phyloP scores from a whole-genome alignment of 2,329 filamentous ascomycete species.

The Rutstroemia sp. region DNA sequence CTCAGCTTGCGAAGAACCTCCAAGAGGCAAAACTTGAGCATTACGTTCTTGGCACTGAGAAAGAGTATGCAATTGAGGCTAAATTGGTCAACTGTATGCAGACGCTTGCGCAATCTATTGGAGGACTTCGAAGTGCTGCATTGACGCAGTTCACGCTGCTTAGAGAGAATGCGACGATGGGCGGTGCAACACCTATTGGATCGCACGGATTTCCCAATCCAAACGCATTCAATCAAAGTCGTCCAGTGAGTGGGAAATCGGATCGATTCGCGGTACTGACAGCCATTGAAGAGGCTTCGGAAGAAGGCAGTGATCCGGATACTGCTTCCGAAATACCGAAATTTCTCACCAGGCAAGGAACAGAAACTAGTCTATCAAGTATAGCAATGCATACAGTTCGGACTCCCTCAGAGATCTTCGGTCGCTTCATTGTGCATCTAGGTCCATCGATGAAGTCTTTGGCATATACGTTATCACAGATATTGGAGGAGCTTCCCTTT shows the following conservation, averaged over 20 bases:
- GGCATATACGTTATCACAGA: conserved; percentile 83
- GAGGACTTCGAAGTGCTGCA: conserved; percentile 82
- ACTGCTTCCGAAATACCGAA: conserved; percentile 20
- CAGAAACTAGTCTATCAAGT: conserved; percentile 18
- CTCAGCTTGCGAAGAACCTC: conserved; percentile 66
- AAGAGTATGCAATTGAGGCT: conserved; percentile 70
- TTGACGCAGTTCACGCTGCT: conserved; percentile 82
- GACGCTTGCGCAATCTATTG: conserved; percentile 77
- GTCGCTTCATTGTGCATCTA: conserved; percentile 78
- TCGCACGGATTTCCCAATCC: neutral
- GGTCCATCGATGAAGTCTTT: conserved; percentile 95
- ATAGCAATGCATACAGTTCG: conserved; percentile 36
- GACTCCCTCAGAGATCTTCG: conserved; percentile 77
- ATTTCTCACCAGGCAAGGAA: conserved; percentile 12
- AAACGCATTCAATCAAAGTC: neutral
- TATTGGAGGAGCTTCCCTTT: conserved; percentile 82
- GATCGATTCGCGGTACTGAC: conserved; percentile 44
- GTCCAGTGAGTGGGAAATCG: conserved; percentile 33
- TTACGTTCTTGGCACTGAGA: conserved; percentile 72
- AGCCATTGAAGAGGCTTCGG: conserved; percentile 55
- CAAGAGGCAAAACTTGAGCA: conserved; percentile 86
- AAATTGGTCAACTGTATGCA: conserved; percentile 79
- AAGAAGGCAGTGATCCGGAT: conserved; percentile 46
- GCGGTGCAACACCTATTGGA: conserved; percentile 14
- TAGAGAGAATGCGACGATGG: conserved; percentile 43